These are phyloP conservation scores for Ensete ventricosum DNA, from an alignment of 176 grass and related monocot genomes.

Conservation along the genomic window DNA sequence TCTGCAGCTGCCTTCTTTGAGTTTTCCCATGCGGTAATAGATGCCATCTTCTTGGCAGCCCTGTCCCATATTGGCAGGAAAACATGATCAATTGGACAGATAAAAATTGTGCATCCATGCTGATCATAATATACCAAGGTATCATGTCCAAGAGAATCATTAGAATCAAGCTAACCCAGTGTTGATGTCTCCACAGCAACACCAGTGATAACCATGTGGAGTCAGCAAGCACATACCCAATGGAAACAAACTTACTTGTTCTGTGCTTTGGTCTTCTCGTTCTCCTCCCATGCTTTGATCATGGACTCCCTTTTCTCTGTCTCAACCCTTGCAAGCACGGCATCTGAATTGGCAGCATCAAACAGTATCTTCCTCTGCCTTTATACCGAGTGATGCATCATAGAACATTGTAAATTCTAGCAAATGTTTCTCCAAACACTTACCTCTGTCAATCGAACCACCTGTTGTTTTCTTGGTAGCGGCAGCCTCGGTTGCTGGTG, in stretches of 20 bases:
- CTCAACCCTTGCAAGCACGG: conserved; percentile 56
- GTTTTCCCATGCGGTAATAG: conserved; percentile 82
- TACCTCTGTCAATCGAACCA: conserved; percentile 59
- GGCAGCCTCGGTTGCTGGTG: conserved; percentile 27
- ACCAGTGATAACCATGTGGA: too few species aligned
- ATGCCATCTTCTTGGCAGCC: conserved; percentile 51
- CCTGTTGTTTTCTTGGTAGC: conserved; percentile 17
- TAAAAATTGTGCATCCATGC: not conserved
- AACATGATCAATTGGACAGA: not conserved
- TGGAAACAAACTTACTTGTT: conserved; percentile 45
- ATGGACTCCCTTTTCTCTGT: conserved; percentile 52
- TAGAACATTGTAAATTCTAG: not conserved
- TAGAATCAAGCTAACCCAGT: not conserved
- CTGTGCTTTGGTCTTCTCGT: conserved; percentile 64
- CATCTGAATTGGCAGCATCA: conserved; percentile 31
- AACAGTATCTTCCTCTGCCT: conserved; percentile 6
- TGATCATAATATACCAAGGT: not conserved
- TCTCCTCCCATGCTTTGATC: conserved; percentile 85
- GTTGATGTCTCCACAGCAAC: not conserved
- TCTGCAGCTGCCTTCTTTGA: conserved; percentile 53
- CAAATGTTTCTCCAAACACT: not conserved
- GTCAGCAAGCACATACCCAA: too few species aligned
- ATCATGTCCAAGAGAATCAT: too few species aligned
- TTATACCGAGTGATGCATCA: not conserved
- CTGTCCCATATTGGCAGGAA: conserved; percentile 21